Evolutionary conservation across 768 basidiomycete genomes (phyloP).

Genomic region (Mrakia frigida): DNA sequence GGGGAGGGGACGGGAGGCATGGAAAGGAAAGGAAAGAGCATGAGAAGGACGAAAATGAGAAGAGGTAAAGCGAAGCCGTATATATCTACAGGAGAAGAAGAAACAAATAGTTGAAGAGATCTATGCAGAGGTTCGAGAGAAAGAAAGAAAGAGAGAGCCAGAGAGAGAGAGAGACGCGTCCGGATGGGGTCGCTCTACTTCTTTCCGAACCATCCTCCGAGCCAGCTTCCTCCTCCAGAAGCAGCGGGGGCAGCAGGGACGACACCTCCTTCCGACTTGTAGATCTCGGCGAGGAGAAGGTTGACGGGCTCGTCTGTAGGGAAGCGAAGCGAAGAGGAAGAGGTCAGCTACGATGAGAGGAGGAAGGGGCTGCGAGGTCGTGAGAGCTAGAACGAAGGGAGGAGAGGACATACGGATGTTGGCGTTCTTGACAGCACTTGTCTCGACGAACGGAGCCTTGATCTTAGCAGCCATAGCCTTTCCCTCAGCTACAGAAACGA

Average conservation of each 20-base stretch:
- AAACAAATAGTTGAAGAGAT: too few species aligned
- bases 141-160: too few species aligned
- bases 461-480: slow-evolving; percentile 29
- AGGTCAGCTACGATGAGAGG: not conserved
- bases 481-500: slow-evolving; percentile 26
- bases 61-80: too few species aligned
- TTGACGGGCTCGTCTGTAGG: slow-evolving; percentile 28
- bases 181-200: slow-evolving; percentile 21
- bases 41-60: too few species aligned
- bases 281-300: slow-evolving; percentile 30
- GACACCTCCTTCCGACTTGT: slow-evolving; percentile 19
- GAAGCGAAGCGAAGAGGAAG: not conserved
- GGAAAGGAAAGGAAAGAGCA: too few species aligned
- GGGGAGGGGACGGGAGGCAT: too few species aligned
- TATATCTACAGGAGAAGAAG: too few species aligned
- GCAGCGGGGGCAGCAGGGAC: slow-evolving; percentile 16
- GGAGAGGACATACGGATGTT: slow-evolving; percentile 19
- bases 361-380: not conserved
- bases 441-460: slow-evolving; percentile 33
- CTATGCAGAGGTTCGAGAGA: too few species aligned
- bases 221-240: slow-evolving; percentile 22
- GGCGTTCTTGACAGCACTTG: slow-evolving; percentile 28
- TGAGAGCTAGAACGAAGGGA: not conserved
- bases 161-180: not conserved
- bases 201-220: slow-evolving; percentile 30